Base-by-base conservation (phyloP, 805 yeast genomes). In the Saturnispora silvae region DNA sequence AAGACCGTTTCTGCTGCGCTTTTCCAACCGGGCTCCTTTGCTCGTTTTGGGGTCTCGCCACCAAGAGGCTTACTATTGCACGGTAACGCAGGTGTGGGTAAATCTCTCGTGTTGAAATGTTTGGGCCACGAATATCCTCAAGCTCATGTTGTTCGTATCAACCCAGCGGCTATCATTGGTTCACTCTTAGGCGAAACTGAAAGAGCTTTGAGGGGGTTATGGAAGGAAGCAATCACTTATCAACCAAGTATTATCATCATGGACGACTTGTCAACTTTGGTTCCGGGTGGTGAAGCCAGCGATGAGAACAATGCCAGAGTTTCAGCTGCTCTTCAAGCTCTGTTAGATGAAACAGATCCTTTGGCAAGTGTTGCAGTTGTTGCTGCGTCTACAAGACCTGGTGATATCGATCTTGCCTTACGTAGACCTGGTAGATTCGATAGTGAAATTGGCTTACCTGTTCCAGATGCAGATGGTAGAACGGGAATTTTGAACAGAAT, bases 81-180 rank as follows among this genome's bases (percentile, higher is more conserved):
- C 60, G 98, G 98, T 0, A 95, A 96, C 3, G 92, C 97, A 3
- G 98, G 98, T 3, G 89, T 96, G 0, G 98, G 98, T 35, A 89
- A 89, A 55, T 82, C 96, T 1, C 74, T 87, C 84, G 66, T 92
- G 6, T 64, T 92, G 26, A 70, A 82, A 38, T 80, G 95, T 20
- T 76, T 89, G 8, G 94, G 95, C 0, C 67, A 75, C 44, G 89
- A 81, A 41, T 64, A 72, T 2, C 45, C 59, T 2, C 70, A 79
- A 43, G 94, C 94, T 0, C 98, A 89, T 56, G 76, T 89, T 0
- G 65, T 92, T 31, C 77, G 81, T 3, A 79, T 92, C 18, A 81
- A 82, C 53, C 96, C 96, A 0, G 94, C 96, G 1, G 77, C 94
- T 1, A 81, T 92, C 35, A 89, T 87, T 3, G 83, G 95, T 6